These are phyloP conservation scores for Plasmopara muralis DNA, from an alignment of 352 stramenopile genomes.

Conservation along the genomic window DNA sequence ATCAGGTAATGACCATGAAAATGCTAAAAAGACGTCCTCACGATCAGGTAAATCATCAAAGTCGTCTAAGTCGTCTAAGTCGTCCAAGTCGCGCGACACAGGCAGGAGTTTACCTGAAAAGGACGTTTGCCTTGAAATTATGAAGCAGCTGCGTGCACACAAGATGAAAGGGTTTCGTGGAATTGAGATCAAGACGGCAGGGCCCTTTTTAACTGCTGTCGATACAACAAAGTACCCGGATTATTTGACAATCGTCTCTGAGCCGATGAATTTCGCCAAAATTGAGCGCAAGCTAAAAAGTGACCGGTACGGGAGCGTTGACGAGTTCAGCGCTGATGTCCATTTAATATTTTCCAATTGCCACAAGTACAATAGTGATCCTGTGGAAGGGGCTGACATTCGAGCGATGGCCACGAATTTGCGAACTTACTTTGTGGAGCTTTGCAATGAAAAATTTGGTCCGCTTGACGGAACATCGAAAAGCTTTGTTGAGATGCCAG, in stretches of 20 bases:
- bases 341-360: constrained; percentile 87
- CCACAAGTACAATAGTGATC: constrained; percentile 86
- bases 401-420: constrained; percentile 79
- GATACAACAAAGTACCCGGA: constrained; percentile 84
- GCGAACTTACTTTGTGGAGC: constrained; percentile 68
- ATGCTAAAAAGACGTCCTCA: no score
- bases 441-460: constrained; percentile 65
- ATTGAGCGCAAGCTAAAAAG: constrained; percentile 85
- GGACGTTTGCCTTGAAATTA: constrained; percentile 55
- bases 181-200: constrained; percentile 75
- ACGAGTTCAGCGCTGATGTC: constrained; percentile 80
- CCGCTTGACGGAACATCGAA: constrained; percentile 28
- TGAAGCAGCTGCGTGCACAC: constrained; percentile 66
- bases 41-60: constrained; percentile 17
- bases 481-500: constrained; percentile 6
- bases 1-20: no score
- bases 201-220: constrained; percentile 76
- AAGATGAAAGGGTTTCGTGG: constrained; percentile 82
- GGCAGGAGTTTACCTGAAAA: constrained; percentile 44
- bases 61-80: constrained; percentile 26
- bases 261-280: constrained; percentile 85
- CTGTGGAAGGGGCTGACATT: constrained; percentile 78
- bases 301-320: constrained; percentile 66
- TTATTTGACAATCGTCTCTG: constrained; percentile 69
- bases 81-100: constrained; percentile 35